phyloP scores from a whole-genome alignment of 352 stramenopile genomes.

The Phytophthora crassamura region DNA sequence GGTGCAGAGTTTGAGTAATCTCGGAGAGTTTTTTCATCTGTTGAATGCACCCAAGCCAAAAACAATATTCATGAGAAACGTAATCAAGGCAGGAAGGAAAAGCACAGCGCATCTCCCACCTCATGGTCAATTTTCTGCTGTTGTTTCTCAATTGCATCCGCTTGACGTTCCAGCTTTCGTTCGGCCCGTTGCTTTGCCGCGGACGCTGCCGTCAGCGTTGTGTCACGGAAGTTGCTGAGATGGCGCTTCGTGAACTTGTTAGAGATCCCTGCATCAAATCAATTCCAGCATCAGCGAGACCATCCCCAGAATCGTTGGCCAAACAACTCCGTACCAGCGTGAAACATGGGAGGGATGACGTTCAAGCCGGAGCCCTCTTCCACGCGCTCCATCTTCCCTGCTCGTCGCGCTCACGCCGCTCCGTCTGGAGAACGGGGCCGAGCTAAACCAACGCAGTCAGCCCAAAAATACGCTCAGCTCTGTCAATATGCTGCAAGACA shows the following conservation, averaged over 20 bases:
- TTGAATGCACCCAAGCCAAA: not conserved
- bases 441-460: constrained; percentile 21
- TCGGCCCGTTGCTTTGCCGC: constrained; percentile 72
- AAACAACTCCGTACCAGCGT: constrained; percentile 34
- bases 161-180: constrained; percentile 65
- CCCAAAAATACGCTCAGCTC: constrained; percentile 43
- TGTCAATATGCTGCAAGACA: constrained; percentile 4
- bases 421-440: not conserved
- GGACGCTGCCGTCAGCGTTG: constrained; percentile 72
- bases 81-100: not conserved
- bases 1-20: constrained; percentile 69
- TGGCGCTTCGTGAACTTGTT: constrained; percentile 87
- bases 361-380: constrained; percentile 45
- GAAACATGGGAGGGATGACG: constrained; percentile 43
- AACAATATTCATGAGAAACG: not conserved
- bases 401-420: not conserved
- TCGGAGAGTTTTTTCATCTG: constrained; percentile 84
- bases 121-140: constrained; percentile 82
- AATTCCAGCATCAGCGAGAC: too few species aligned
- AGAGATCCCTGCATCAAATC: constrained; percentile 60
- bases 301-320: not conserved
- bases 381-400: constrained; percentile 41
- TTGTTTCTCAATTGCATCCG: constrained; percentile 77
- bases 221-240: constrained; percentile 75
- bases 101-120: constrained; percentile 27